phyloP scores from a whole-genome alignment of 2,329 filamentous ascomycete genomes.

The Dactylellina haptotyla region DNA sequence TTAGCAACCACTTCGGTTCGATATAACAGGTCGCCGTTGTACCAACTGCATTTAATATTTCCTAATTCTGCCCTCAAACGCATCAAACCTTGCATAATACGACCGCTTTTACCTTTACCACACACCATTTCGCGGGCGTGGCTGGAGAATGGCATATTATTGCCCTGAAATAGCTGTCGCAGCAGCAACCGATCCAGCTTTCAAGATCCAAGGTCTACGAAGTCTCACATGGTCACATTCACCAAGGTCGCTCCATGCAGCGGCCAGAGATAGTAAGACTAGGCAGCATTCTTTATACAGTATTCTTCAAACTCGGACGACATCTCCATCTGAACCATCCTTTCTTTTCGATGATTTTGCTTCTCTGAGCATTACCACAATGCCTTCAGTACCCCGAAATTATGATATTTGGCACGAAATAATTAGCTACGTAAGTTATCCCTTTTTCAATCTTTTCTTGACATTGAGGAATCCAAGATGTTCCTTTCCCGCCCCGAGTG shows the following conservation, averaged over 20 bases:
- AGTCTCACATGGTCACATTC: conserved; percentile 55
- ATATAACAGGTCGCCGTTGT: conserved; percentile 53
- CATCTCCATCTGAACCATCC: conserved; percentile 33
- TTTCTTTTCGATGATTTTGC: conserved; percentile 52
- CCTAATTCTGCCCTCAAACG: conserved; percentile 40
- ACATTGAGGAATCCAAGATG: conserved; percentile 1
- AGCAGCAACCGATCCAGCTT: conserved; percentile 53
- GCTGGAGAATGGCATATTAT: conserved; percentile 54
- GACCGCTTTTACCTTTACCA: conserved; percentile 26
- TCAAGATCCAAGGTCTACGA: conserved; percentile 53
- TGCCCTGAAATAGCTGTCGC: conserved; percentile 54
- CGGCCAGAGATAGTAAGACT: conserved; percentile 45
- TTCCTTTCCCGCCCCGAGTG: conserved; percentile 16
- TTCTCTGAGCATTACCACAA: conserved; percentile 33
- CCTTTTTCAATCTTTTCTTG: not conserved
- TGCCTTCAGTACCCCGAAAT: conserved; percentile 48
- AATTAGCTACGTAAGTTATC: conserved; percentile 41
- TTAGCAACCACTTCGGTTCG: conserved; percentile 42
- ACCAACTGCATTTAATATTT: conserved; percentile 52
- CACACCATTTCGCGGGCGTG: conserved; percentile 17
- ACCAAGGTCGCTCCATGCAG: conserved; percentile 47
- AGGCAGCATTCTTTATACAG: conserved; percentile 52
- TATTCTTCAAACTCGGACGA: conserved; percentile 51
- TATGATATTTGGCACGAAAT: conserved; percentile 53
- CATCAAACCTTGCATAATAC: conserved; percentile 53